phyloP scores from a whole-genome alignment of 2,329 filamentous ascomycete genomes.

The Phaeosphaeriaceae sp. region DNA sequence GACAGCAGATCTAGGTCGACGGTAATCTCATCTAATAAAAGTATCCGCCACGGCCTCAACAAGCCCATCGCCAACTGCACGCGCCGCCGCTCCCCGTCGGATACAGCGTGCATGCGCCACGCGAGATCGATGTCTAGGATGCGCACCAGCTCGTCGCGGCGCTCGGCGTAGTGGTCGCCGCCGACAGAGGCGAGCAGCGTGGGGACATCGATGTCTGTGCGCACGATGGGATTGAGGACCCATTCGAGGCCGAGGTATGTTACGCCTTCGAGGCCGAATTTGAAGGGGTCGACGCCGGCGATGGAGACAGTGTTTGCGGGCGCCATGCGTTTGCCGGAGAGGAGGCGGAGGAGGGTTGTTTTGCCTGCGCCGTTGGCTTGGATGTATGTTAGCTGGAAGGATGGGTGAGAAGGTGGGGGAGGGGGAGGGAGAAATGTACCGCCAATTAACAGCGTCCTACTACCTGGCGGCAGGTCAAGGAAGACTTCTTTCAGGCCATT shows the following conservation, averaged over 20 bases:
- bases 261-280: slow-evolving; percentile 85
- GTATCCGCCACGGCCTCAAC: slow-evolving; percentile 85
- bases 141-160: slow-evolving; percentile 82
- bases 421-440: too few species aligned
- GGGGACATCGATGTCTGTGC: slow-evolving; percentile 89
- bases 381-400: slow-evolving; percentile 7
- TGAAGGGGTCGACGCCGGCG: slow-evolving; percentile 88
- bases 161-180: slow-evolving; percentile 79
- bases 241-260: slow-evolving; percentile 98
- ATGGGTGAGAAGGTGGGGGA: too few species aligned
- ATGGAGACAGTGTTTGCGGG: slow-evolving; percentile 77
- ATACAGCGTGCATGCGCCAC: slow-evolving; percentile 97
- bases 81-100: slow-evolving; percentile 86
- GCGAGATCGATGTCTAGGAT: slow-evolving; percentile 90
- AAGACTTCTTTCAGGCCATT: slow-evolving; percentile 77
- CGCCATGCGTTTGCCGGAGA: slow-evolving; percentile 93
- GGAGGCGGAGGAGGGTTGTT: slow-evolving; percentile 91
- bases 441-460: slow-evolving; percentile 89
- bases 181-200: slow-evolving; percentile 87
- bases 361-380: slow-evolving; percentile 95
- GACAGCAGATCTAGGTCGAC: slow-evolving; percentile 92
- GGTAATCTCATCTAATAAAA: slow-evolving; percentile 95
- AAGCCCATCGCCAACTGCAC: slow-evolving; percentile 98
- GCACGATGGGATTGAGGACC: slow-evolving; percentile 96
- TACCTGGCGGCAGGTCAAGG: slow-evolving; percentile 79